Evolutionary conservation across 2,329 filamentous ascomycete genomes (phyloP), one percentile per base, ranked within the genome.

Genomic region (Elsinoe necatrix): DNA sequence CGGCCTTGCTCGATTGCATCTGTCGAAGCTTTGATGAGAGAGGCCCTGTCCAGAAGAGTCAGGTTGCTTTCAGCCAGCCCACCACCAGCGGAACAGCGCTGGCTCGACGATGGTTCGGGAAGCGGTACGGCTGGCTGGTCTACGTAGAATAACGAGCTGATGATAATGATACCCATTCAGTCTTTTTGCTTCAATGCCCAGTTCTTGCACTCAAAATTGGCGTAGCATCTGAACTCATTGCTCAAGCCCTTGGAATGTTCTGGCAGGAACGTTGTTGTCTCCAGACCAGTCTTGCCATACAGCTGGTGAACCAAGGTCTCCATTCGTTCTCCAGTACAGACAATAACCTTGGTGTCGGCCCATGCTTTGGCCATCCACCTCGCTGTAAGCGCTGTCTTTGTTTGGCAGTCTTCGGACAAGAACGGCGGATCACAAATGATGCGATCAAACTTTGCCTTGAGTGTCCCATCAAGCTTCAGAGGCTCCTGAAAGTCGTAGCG

Each of bases 301-400:
- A 92, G 73, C 67, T 81, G 85, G 55, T 69, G 61, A 14, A 90
- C 77, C 12, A 89, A 72, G 1, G 66, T 61, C 58, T 81, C 78
- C 86, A 92, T 87, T 47, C 86, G 78, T 72, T 92, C 87, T 57
- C 88, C 88, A 0, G 88, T 93, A 69, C 84, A 88, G 25, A 87
- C 75, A 54, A 92, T 80, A 54, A 90, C 65, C 20, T 63, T 18
- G n/a, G 27, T 34, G 14, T 58, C 58, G 18, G 62, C 64, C 72
- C 73, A 77, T 8, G 64, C 69, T 45, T 80, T 84, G 23, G 82
- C 76, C 43, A 92, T 76, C 84, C 83, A 91, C n/a, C 84, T 80
- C 16, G 84, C 80, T 1, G 87, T 90, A 63, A 91, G 71, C 7
- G 87, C 87, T 60, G 81, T 85, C 75, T 89, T 90, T 0, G 86